Evolutionary conservation across 768 basidiomycete species (phyloP), one percentile per base, ranked within the genome.

Genomic region (Lentinula boryana): DNA sequence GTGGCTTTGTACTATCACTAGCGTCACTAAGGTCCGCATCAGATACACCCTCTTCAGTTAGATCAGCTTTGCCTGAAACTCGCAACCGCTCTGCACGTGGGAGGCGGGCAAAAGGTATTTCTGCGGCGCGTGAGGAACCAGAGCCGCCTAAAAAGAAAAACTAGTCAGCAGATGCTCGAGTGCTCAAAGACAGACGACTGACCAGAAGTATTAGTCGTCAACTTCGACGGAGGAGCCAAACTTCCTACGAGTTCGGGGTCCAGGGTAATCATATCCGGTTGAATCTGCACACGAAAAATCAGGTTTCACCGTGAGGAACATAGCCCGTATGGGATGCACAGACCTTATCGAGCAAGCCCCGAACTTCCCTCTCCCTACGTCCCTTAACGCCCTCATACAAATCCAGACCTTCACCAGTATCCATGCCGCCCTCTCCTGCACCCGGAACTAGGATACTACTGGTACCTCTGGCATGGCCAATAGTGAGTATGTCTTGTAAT

Each of bases 401-500:
- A 82, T 99, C 95, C 1, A 54, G 35, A 0, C 93, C 92, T 72
- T 98, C 97, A 13, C 81, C 72, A 61, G 89, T 91, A 68, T 99
- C 97, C 70, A 95, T 96, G 78, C 97, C 95, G 50, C 95, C 85
- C 72, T 98, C 95, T 36, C 96, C 97, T 8, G 87, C 76, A 31
- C 96, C 96, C 0, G 97, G 97, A 0, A 98, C 88, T 58, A 98
- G 79, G 55, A 98, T 82, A 44, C 84, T 89, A 4, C 91, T 91
- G 16, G 98, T 76, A 0, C 96, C 96, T 0, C 77, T 78, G 4
- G 80, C 69, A 70, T 95, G 94, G 1, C 92, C 89, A 48, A 95
- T 76, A 0, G 86, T 87, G 21, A 96, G 81, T 32, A 91, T 76
- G 72, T 96, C 94, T 67, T 91, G 88, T 77, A 88, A 95, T 12